Base-by-base conservation (phyloP, 805 yeast species). In the Starmera pachycereana region DNA sequence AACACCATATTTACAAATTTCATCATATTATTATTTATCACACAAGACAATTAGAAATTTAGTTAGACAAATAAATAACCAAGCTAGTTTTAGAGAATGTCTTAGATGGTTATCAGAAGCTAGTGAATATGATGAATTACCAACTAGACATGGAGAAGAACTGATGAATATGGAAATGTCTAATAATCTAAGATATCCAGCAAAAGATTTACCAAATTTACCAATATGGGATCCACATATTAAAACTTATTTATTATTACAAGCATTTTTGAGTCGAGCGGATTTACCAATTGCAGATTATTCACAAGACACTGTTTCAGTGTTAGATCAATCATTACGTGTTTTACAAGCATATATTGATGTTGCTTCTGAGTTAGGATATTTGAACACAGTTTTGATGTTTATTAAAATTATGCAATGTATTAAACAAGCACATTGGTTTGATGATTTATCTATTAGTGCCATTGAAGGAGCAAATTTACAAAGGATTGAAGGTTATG, bases 231-330 rank as follows among this genome's bases (percentile, higher is more conserved):
- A 92, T 3, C 92, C 78, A 45, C 92, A 89, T 16, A 72, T 50
- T 60, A 92, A 92, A 58, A 80, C 96, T 0, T 89, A 84, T 48
- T 71, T 88, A 40, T 69, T 94, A 33, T 62, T 92, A n/a, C 98
- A 92, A 59, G 81, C 97, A 0, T 90, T 72, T 57, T 81, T 92
- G 39, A 86, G 97, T 0, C 77, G 80, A 44, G 74, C 84, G 6
- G 92, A 85, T 43, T 65, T 92, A 37, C 98, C 97, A 2, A 85
- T 92, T 53, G 94, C 95, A 0, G 99, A 92, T 66, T 92, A 92
- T 56, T 69, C 82, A 9, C 97, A 90, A 56, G 98, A 92, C 60
- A 88, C 96, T 0, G 76, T 88, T 12, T 80, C 97, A 0, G 95
- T 92, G 9, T 65, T 92, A 42, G 99, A 94, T 54, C 98, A 92